Base-by-base conservation (phyloP, 169 alveolate genomes). In the Plasmodium sp. region DNA sequence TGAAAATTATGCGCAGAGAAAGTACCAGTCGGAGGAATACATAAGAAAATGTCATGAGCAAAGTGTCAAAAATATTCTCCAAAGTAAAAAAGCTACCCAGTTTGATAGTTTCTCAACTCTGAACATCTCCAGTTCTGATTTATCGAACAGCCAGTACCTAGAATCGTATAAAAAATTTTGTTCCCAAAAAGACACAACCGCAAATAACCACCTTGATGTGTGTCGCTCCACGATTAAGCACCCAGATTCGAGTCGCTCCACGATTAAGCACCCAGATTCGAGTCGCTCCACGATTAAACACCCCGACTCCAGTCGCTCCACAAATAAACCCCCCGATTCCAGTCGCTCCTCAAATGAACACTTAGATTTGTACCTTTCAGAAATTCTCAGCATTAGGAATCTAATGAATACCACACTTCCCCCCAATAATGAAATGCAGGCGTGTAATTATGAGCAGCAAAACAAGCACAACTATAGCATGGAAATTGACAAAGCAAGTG, bases 1-100 rank as follows among this genome's bases (percentile, higher is more conserved):
- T 85, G 67, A 22, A 43, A 75, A 93, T 73, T 72, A 93, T 56
- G 27, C 27, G 18, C 14, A 51, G 84, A 84, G 39, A 43, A 41
- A 72, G 14, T 39, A 84, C 54, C 56, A 45, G 27, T 7, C 54
- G 56, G 36, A 71, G 41, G 73, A 71, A 41, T 31, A 74, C 12
- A 9, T 39, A 72, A 56, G 18, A 43, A 43, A 43, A 18, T 18
- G 33, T 33, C 43, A 39, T 27, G 41, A 71, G 12, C 43, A 33
- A 39, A 75, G 62, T 34, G 39, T 54, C 45, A 39, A 54, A 39
- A 77, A 51, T 54, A 6, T 79, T 86, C 31, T 36, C 36, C 62
- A 86, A 74, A 77, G 36, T 82, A 31, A n/a, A 27, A 48, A 81
- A 12, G 5, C 18, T 2, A n/a, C 56, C n/a, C 39, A 22, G 14